phyloP scores from a whole-genome alignment of 2,329 filamentous ascomycete genomes.

The Teratosphaeria epicoccoides region DNA sequence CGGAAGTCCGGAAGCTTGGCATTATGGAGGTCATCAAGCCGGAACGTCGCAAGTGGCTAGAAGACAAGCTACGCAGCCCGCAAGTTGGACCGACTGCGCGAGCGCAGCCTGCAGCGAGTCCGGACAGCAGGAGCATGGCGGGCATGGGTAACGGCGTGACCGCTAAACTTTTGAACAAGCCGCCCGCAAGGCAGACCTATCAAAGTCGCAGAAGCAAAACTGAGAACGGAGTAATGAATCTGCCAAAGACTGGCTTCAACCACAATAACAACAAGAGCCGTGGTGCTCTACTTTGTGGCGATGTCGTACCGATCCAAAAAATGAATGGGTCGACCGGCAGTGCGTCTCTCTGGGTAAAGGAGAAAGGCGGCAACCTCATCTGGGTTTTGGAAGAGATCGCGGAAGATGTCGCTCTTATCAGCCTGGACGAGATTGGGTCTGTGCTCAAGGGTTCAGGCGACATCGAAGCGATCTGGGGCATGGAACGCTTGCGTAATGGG shows the following conservation, averaged over 20 bases:
- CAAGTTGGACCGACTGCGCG: constrained; percentile 29
- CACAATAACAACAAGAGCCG: constrained; percentile 67
- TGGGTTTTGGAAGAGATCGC: constrained; percentile 98
- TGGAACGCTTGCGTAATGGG: constrained; percentile 53
- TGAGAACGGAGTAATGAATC: constrained; percentile 46
- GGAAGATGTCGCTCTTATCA: constrained; percentile 74
- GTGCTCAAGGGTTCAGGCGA: constrained; percentile 63
- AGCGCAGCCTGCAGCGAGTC: constrained; percentile 23
- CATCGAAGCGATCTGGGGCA: constrained; percentile 78
- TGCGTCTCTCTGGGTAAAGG: constrained; percentile 96
- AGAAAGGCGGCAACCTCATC: constrained; percentile 85
- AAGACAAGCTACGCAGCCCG: constrained; percentile 65
- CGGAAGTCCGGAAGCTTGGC: constrained; percentile 86
- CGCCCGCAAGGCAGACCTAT: constrained; percentile 47
- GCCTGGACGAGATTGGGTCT: constrained; percentile 65
- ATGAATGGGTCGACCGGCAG: constrained; percentile 84
- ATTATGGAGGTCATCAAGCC: constrained; percentile 91
- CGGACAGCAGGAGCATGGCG: constrained; percentile 31
- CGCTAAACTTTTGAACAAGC: constrained; percentile 77
- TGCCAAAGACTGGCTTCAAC: constrained; percentile 36
- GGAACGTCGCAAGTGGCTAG: constrained; percentile 80
- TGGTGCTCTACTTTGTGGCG: constrained; percentile 85
- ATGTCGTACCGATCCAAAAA: constrained; percentile 97
- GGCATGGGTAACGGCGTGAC: constrained; percentile 77
- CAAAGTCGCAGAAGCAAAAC: constrained; percentile 52